These are phyloP conservation scores for Arthrobotrys entomopaga DNA, from an alignment of 2,329 filamentous ascomycete genomes.

Conservation along the genomic window DNA sequence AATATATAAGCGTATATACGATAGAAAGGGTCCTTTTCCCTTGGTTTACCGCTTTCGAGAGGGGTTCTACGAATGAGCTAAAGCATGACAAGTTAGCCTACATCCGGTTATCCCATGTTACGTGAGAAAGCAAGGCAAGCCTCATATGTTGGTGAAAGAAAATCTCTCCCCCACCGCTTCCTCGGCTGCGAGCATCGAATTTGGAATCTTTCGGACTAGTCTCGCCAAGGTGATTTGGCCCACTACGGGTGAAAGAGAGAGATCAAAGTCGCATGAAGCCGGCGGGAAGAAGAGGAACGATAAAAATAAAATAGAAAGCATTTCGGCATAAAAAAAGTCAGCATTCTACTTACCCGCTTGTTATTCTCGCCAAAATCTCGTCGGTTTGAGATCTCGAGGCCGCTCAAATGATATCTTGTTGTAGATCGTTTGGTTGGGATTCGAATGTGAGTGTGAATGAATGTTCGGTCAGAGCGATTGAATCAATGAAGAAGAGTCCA, in stretches of 20 bases:
- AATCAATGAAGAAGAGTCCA: constrained; percentile 9
- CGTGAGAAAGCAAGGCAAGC: neutral
- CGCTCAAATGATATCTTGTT: too few relatives aligned
- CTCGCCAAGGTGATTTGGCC: constrained; percentile 4
- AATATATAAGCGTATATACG: neutral
- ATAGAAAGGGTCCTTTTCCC: neutral
- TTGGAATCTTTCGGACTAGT: neutral
- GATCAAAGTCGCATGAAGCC: neutral
- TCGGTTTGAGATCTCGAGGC: too few relatives aligned
- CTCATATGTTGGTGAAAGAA: neutral
- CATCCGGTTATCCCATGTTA: neutral
- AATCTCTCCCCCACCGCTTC: neutral
- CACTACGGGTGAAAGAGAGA: constrained; percentile 8
- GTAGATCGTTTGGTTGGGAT: too few relatives aligned
- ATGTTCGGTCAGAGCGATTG: too few relatives aligned
- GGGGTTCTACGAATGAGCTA: neutral
- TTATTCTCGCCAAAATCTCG: too few relatives aligned
- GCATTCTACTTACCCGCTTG: too few relatives aligned
- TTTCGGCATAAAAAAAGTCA: neutral
- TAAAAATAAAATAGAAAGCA: constrained; percentile 2
- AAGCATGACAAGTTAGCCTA: constrained; percentile 1
- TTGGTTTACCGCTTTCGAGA: neutral
- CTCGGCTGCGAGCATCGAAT: neutral
- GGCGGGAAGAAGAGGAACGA: constrained; percentile 4
- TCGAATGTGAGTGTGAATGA: too few relatives aligned